These are phyloP conservation scores for Xanthoceras sorbifolium DNA, from an alignment of 345 rosid species.

Conservation along the genomic window DNA sequence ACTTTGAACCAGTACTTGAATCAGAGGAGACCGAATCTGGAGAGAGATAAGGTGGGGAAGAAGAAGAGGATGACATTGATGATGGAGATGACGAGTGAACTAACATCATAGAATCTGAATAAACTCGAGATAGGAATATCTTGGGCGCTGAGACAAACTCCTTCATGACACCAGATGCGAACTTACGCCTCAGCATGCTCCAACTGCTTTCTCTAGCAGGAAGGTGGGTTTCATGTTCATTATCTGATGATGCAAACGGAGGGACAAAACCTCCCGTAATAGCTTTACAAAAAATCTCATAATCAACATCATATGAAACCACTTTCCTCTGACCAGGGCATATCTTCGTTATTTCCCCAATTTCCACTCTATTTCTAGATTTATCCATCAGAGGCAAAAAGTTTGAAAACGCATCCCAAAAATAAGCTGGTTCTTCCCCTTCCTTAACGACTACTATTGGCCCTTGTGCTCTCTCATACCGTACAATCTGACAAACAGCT, in stretches of 20 bases:
- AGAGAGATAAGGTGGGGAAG: slow-evolving; percentile 76
- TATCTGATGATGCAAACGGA: slow-evolving; percentile 75
- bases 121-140: slow-evolving; percentile 71
- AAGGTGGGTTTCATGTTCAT: slow-evolving; percentile 87
- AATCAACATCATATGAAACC: slow-evolving; percentile 76
- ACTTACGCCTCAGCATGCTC: slow-evolving; percentile 82
- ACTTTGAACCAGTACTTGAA: slow-evolving; percentile 62
- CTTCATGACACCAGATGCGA: slow-evolving; percentile 73
- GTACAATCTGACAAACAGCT: slow-evolving; percentile 90
- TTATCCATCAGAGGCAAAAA: slow-evolving; percentile 75
- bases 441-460: slow-evolving; percentile 70
- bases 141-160: slow-evolving; percentile 68
- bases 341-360: slow-evolving; percentile 43
- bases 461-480: slow-evolving; percentile 88
- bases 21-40: slow-evolving; percentile 75
- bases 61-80: slow-evolving; percentile 50
- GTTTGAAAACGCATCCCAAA: slow-evolving; percentile 85
- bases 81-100: slow-evolving; percentile 72
- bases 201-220: slow-evolving; percentile 96
- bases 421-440: slow-evolving; percentile 83
- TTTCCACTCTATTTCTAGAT: slow-evolving; percentile 34
- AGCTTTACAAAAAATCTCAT: slow-evolving; percentile 87
- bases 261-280: slow-evolving; percentile 93
- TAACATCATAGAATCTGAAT: slow-evolving; percentile 94
- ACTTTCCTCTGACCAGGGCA: slow-evolving; percentile 71